Evolutionary conservation across 768 basidiomycete species (phyloP).

Genomic region (Xerocomellus dryophilus): DNA sequence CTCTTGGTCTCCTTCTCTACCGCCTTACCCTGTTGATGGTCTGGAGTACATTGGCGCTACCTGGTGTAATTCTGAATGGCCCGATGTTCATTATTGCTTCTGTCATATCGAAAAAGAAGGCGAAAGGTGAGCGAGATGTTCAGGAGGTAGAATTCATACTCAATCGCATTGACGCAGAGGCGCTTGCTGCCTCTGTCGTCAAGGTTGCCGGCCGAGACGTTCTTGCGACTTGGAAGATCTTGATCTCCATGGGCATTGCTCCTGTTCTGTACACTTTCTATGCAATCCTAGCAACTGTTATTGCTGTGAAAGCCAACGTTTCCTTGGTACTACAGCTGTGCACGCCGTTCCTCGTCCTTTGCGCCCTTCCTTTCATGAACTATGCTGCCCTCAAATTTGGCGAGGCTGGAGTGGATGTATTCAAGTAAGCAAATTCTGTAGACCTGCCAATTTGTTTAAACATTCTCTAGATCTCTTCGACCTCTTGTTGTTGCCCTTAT

Average conservation of each 20-base stretch:
- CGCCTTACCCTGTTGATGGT: slow-evolving; percentile 70
- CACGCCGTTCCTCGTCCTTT: slow-evolving; percentile 75
- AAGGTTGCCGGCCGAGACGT: slow-evolving; percentile 96
- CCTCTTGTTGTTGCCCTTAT: slow-evolving; percentile 84
- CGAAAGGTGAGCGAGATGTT: slow-evolving; percentile 57
- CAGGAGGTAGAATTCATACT: not conserved
- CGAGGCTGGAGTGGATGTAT: slow-evolving; percentile 95
- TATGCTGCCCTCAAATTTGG: slow-evolving; percentile 95
- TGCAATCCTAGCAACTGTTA: slow-evolving; percentile 69
- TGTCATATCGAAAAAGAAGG: slow-evolving; percentile 82
- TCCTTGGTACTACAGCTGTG: slow-evolving; percentile 62
- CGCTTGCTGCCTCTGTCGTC: slow-evolving; percentile 90
- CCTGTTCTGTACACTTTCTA: slow-evolving; percentile 85
- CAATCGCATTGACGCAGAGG: slow-evolving; percentile 52
- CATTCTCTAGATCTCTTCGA: slow-evolving; percentile 69
- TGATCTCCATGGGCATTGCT: slow-evolving; percentile 88
- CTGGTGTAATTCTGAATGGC: slow-evolving; percentile 86
- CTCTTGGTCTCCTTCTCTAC: slow-evolving; percentile 78
- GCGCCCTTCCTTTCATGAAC: slow-evolving; percentile 80
- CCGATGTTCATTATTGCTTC: slow-evolving; percentile 93
- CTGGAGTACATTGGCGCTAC: slow-evolving; percentile 84
- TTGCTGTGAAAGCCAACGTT: slow-evolving; percentile 65
- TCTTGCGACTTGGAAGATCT: slow-evolving; percentile 96
- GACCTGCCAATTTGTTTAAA: slow-evolving; percentile 5
- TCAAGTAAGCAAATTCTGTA: slow-evolving; percentile 65